Conservation (phyloP, 2,329 filamentous ascomycete species). For the Aspergillus phoenicis region DNA sequence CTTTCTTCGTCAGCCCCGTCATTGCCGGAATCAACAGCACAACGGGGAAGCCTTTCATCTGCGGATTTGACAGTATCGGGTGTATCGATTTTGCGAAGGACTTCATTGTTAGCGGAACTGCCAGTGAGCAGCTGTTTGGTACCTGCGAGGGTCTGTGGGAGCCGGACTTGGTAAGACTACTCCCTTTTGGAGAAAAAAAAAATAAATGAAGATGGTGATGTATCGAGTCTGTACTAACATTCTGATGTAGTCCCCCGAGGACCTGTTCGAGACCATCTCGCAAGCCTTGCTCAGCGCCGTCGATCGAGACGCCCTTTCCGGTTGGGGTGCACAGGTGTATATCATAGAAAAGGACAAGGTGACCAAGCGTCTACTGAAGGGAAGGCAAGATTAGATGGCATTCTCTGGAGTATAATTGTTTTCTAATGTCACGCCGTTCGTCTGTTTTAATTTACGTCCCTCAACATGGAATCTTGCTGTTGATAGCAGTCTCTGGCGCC, state of each 20-base stretch:
- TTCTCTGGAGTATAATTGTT: constrained; percentile 21
- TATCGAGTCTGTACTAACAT: constrained; percentile 5
- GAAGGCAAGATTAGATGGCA: constrained; percentile 77
- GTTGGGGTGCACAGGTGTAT: constrained; percentile 98
- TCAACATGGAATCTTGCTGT: constrained; percentile 15
- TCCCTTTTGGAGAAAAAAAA: not conserved
- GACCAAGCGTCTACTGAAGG: constrained; percentile 97
- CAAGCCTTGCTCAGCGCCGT: constrained; percentile 94
- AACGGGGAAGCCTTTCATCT: constrained; percentile 94
- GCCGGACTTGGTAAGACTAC: constrained; percentile 77
- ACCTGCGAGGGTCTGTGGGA: constrained; percentile 99
- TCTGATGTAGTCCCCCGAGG: constrained; percentile 66
- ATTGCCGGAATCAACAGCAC: constrained; percentile 94
- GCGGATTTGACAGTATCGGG: constrained; percentile 97
- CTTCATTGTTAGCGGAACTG: constrained; percentile 96
- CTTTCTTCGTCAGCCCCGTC: constrained; percentile 93
- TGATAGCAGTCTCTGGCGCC: constrained; percentile 30
- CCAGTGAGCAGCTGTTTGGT: constrained; percentile 96
- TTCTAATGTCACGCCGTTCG: constrained; percentile 19
- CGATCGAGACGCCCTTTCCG: constrained; percentile 92
- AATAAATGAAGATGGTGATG: not conserved
- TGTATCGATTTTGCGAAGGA: constrained; percentile 99
- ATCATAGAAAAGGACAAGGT: constrained; percentile 99
- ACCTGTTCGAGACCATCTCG: constrained; percentile 97
- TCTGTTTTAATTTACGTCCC: constrained; percentile 19